Percentiles rank a stretch among this genome's conserved stretches.
Conservation (phyloP, 495 filamentous ascomycete species). For the Hyaloscypha hepaticicola region DNA sequence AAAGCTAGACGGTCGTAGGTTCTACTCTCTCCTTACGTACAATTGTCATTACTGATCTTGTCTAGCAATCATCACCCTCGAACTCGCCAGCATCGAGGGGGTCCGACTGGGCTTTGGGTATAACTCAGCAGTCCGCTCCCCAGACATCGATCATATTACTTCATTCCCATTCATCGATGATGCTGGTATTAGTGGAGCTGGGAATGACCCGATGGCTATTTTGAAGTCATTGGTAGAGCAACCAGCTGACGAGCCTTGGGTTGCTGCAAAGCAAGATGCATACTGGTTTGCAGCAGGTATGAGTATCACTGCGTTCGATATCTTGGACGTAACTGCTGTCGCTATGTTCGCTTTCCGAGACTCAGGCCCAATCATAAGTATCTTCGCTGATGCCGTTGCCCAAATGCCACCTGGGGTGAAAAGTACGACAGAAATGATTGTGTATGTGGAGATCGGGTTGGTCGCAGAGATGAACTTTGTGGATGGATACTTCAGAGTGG, state of each 20-base stretch:
- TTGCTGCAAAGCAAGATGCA: constrained; percentile 3
- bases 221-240: constrained; percentile 14
- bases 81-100: no score
- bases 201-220: constrained; percentile 21
- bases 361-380: constrained; percentile 34
- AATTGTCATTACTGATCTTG: no score
- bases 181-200: constrained; percentile 6
- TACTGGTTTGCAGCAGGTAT: constrained; percentile 20
- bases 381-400: constrained; percentile 42
- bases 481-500: constrained; percentile 38
- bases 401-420: constrained; percentile 34
- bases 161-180: constrained; percentile 42
- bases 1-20: constrained; percentile 41
- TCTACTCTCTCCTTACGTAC: no score
- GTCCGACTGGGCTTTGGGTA: constrained; percentile 47
- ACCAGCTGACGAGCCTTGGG: neutral
- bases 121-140: constrained; percentile 39
- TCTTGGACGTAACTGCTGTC: constrained; percentile 41
- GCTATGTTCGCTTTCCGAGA: constrained; percentile 36
- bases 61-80: constrained; percentile 45
- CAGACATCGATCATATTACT: constrained; percentile 34
- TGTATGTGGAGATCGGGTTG: constrained; percentile 46
- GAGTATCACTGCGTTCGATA: constrained; percentile 23
- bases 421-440: constrained; percentile 27
- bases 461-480: constrained; percentile 37